A percentile compares a stretch with the other conserved stretches of the same genome.
Conservation (phyloP, 331 rosid genomes). For the Erythrophleum ivorense region DNA sequence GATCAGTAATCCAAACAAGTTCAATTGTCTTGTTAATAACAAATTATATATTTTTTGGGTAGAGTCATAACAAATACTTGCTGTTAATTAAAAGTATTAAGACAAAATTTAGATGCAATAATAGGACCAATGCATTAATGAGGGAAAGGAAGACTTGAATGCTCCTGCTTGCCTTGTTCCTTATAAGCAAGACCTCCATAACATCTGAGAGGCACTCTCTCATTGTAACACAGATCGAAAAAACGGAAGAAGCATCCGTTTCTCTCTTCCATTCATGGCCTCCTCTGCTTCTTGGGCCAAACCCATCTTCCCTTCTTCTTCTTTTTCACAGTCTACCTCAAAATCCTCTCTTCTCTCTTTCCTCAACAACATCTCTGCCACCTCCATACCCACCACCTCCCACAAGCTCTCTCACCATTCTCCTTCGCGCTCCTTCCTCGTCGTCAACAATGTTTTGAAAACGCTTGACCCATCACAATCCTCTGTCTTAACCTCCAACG, state of each 20-base stretch:
- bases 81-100: too few relatives aligned
- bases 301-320: conserved; percentile 31
- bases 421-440: conserved; percentile 15
- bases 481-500: background rate
- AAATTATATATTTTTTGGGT: too few relatives aligned
- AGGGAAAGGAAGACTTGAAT: background rate
- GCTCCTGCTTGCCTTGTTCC: background rate
- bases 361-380: conserved; percentile 21
- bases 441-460: conserved; percentile 38
- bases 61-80: too few relatives aligned
- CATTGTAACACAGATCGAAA: background rate
- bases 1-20: too few relatives aligned
- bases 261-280: conserved; percentile 42
- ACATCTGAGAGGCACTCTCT: background rate
- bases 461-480: conserved; percentile 19
- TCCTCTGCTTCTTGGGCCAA: conserved; percentile 49
- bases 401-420: conserved; percentile 27
- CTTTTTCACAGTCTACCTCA: background rate
- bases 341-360: conserved; percentile 48
- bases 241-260: background rate
- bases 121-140: background rate
- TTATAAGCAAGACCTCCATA: background rate
- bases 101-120: too few relatives aligned
- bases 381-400: conserved; percentile 38
- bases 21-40: too few relatives aligned